phyloP scores from a whole-genome alignment of 257 asterid species.

The Salvia rosmarinus region DNA sequence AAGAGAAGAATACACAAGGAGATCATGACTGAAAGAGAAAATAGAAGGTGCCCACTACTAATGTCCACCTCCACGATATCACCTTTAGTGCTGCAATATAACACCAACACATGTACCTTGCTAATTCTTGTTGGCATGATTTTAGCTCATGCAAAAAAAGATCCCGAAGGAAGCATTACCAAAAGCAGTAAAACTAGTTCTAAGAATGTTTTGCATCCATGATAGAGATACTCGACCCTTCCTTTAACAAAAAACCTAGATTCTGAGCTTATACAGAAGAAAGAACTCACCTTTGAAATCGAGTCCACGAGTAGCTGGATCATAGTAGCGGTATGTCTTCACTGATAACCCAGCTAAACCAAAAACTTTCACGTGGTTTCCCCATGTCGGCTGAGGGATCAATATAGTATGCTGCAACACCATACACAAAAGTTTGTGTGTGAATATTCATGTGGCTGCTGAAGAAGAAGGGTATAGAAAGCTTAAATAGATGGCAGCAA shows the following conservation, averaged over 20 bases:
- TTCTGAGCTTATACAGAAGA: constrained; percentile 9
- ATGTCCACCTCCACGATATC: neutral
- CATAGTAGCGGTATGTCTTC: constrained; percentile 84
- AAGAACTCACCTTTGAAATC: constrained; percentile 69
- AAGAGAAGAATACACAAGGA: neutral
- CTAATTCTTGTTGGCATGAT: neutral
- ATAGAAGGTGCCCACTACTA: neutral
- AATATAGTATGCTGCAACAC: constrained; percentile 73
- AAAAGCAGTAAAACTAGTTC: no score
- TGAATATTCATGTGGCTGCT: constrained; percentile 20
- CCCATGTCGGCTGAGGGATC: constrained; percentile 97
- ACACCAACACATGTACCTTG: neutral
- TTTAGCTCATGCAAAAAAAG: no score
- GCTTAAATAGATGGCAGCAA: constrained; percentile 14
- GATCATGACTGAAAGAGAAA: neutral
- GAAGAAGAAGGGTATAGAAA: constrained; percentile 11
- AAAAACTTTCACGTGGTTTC: constrained; percentile 89
- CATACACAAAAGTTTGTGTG: constrained; percentile 9
- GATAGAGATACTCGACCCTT: neutral
- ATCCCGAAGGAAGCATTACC: no score
- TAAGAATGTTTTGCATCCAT: neutral
- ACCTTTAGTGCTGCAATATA: neutral
- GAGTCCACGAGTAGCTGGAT: constrained; percentile 94
- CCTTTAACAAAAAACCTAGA: constrained; percentile 1
- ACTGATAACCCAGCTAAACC: constrained; percentile 89